A percentile compares a stretch with the other conserved stretches of the same genome.
These are phyloP conservation scores for Starmerella sirachaensis DNA, from an alignment of 805 yeast genomes.

Conservation along the genomic window DNA sequence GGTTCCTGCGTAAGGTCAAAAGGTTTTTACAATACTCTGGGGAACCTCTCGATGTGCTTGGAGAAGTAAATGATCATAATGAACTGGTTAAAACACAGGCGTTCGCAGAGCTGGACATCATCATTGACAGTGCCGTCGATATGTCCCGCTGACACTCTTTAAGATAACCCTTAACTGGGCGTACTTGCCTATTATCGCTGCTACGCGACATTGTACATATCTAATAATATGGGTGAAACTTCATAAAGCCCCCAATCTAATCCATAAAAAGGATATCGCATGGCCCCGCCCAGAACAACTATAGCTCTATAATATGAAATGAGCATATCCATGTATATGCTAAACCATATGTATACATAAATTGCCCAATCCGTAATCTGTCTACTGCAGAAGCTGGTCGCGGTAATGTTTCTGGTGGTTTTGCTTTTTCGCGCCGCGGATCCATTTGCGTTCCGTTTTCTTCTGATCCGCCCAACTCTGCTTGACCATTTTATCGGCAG, in stretches of 20 bases:
- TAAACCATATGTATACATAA: neutral
- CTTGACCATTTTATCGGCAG: conserved; percentile 35
- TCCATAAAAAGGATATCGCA: too few species aligned
- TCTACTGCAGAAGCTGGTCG: conserved; percentile 49
- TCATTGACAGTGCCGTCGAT: neutral
- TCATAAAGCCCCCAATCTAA: too few species aligned
- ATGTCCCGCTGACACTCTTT: too few species aligned
- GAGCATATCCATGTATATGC: too few species aligned
- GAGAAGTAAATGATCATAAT: conserved; percentile 6
- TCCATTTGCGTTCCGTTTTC: conserved; percentile 35
- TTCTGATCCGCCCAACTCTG: conserved; percentile 50
- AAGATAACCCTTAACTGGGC: too few species aligned
- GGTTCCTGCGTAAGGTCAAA: conserved; percentile 4
- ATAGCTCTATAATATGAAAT: too few species aligned
- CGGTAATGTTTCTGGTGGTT: conserved; percentile 80
- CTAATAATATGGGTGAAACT: too few species aligned
- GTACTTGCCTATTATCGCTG: too few species aligned
- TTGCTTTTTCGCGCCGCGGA: conserved; percentile 47
- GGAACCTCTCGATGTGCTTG: conserved; percentile 9
- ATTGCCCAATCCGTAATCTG: conserved; percentile 3
- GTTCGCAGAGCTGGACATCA: conserved; percentile 1
- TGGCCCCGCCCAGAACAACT: too few species aligned
- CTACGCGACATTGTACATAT: too few species aligned
- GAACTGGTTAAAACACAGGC: neutral
- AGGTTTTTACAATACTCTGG: conserved; percentile 4